Conservation (phyloP, 768 basidiomycete genomes). For the Leccinum variicolor region DNA sequence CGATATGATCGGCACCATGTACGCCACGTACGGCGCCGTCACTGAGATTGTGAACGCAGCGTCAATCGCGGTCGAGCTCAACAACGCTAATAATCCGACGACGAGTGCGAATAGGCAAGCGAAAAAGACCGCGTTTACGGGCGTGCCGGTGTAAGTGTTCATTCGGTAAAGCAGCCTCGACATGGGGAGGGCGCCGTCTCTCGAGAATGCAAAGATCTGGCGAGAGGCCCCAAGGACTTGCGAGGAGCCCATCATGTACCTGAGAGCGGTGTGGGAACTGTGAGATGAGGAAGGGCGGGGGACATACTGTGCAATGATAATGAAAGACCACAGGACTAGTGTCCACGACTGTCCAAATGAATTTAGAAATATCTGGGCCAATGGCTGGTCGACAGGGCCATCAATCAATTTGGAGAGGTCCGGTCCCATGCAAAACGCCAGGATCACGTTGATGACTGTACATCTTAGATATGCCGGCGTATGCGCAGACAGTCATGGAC, state of each 20-base stretch:
- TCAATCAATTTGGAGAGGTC: conserved; percentile 38
- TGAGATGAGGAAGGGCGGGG: background rate
- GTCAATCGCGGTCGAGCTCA: background rate
- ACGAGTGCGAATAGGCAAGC: background rate
- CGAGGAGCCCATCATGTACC: conserved; percentile 30
- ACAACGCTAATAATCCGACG: background rate
- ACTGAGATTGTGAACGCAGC: background rate
- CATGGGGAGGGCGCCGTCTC: background rate
- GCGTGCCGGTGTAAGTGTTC: background rate
- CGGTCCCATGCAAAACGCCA: conserved; percentile 56
- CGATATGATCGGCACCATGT: background rate
- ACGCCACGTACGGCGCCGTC: background rate
- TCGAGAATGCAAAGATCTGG: background rate
- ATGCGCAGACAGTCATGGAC: background rate
- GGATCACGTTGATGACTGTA: conserved; percentile 45
- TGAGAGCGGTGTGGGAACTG: conserved; percentile 4
- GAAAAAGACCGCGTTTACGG: background rate
- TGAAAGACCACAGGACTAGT: conserved; percentile 50
- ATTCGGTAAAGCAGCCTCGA: background rate
- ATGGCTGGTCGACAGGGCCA: conserved; percentile 35
- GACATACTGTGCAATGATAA: conserved; percentile 45
- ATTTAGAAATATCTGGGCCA: conserved; percentile 40
- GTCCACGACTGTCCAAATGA: conserved; percentile 41
- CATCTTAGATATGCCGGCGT: background rate
- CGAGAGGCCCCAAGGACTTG: background rate